These are phyloP conservation scores for Chamaecyparis obtusa DNA, from an alignment of 75 land plant genomes.

Conservation along the genomic window DNA sequence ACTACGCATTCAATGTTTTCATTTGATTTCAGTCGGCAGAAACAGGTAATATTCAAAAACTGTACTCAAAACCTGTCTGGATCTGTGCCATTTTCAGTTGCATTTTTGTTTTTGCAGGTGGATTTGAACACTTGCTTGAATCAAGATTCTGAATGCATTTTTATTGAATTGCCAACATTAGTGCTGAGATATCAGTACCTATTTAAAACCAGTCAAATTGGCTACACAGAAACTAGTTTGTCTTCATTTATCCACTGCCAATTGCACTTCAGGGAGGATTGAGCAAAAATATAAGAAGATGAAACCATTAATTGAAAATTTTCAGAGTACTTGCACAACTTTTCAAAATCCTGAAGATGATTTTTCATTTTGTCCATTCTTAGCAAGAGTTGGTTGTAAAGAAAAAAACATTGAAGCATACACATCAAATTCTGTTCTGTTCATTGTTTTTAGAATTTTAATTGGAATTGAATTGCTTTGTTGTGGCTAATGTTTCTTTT, in stretches of 20 bases:
- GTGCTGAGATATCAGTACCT: neutral
- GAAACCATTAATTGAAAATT: too few species aligned
- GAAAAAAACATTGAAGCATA: neutral
- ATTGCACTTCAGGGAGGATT: too few species aligned
- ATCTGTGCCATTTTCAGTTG: neutral
- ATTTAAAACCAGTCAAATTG: neutral
- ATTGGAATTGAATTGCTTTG: neutral
- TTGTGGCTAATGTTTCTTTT: neutral
- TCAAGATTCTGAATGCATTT: neutral
- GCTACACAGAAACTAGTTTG: neutral
- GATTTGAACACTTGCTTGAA: neutral
- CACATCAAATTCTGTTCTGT: neutral
- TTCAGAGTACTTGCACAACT: too few species aligned
- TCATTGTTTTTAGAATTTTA: neutral
- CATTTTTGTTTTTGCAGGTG: neutral
- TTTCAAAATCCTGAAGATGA: neutral
- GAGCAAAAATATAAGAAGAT: too few species aligned
- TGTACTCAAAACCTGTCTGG: neutral
- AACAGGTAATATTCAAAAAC: conserved; percentile 14
- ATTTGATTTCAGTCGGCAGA: neutral
- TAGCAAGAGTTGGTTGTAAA: neutral
- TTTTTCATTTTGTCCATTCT: neutral
- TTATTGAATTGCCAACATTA: neutral
- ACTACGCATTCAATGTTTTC: conserved; percentile 18
- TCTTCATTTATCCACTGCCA: too few species aligned